These are phyloP conservation scores for Penicillium oxalicum DNA, from an alignment of 2,329 filamentous ascomycete species.

Conservation along the genomic window DNA sequence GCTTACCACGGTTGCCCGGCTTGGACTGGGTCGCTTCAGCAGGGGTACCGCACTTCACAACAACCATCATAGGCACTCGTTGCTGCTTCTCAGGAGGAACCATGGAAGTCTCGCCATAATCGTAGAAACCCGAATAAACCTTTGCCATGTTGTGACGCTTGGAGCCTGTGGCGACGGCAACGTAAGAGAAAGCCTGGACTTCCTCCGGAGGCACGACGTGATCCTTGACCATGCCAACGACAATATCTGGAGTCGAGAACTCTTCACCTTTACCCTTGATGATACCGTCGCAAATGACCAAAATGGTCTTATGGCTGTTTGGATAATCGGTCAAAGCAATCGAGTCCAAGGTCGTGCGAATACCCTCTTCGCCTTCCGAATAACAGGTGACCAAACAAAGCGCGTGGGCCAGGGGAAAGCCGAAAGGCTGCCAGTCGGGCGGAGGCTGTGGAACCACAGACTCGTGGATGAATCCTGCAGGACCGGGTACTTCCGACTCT, in stretches of 20 bases:
- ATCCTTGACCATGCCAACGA: constrained; percentile 91
- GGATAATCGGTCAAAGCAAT: constrained; percentile 97
- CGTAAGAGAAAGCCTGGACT: constrained; percentile 87
- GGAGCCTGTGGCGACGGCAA: constrained; percentile 88
- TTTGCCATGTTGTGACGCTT: constrained; percentile 99
- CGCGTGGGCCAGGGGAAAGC: constrained; percentile 85
- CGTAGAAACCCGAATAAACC: constrained; percentile 95
- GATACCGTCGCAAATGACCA: constrained; percentile 94
- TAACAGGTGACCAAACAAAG: constrained; percentile 96
- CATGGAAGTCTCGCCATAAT: constrained; percentile 76
- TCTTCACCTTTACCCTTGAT: constrained; percentile 93
- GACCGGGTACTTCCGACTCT: constrained; percentile 66
- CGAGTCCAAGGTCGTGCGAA: constrained; percentile 90
- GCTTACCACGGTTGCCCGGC: constrained; percentile 95
- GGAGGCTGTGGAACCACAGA: constrained; percentile 93
- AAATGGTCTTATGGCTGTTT: constrained; percentile 95
- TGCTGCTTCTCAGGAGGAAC: constrained; percentile 86
- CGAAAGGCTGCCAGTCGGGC: constrained; percentile 94
- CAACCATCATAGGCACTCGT: constrained; percentile 92
- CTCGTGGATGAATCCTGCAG: constrained; percentile 93
- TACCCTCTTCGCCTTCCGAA: constrained; percentile 87
- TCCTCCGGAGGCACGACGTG: constrained; percentile 72
- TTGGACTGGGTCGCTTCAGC: constrained; percentile 76
- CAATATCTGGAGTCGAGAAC: constrained; percentile 82
- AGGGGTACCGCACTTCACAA: constrained; percentile 93